A percentile compares a stretch with the other conserved stretches of the same genome.
Evolutionary conservation across 1,284 basidiomycete genomes (phyloP).

Genomic region (Fomitopsis pinicola): DNA sequence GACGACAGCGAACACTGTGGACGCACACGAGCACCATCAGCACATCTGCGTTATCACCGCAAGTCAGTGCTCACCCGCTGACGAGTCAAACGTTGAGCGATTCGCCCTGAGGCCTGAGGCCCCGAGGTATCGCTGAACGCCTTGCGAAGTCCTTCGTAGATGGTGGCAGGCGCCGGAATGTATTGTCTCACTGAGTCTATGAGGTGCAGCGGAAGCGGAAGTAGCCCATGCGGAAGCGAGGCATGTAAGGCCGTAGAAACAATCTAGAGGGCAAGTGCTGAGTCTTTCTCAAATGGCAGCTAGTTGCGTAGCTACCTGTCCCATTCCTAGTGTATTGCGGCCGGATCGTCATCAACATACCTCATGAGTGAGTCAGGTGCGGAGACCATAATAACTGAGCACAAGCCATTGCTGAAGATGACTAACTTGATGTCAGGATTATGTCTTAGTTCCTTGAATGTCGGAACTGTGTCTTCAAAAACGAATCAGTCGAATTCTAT

Average conservation of each 20-base stretch:
- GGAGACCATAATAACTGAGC: not conserved
- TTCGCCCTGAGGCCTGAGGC: not conserved
- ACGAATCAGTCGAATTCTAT: constrained; percentile 15
- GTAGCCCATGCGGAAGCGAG: constrained; percentile 9
- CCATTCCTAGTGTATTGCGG: not conserved
- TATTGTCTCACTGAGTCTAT: constrained; percentile 21
- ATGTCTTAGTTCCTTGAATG: constrained; percentile 17
- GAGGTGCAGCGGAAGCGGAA: constrained; percentile 12
- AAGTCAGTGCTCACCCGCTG: constrained; percentile 24
- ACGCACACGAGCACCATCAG: not conserved
- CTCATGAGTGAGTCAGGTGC: not conserved
- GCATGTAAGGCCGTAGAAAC: constrained; percentile 20
- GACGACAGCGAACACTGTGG: not conserved
- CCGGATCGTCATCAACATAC: not conserved
- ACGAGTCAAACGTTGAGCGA: constrained; percentile 27
- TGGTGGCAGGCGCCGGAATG: constrained; percentile 21
- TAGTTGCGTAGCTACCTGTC: not conserved
- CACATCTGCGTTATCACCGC: not conserved
- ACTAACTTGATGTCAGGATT: constrained; percentile 14
- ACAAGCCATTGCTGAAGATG: constrained; percentile 29
- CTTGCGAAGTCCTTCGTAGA: constrained; percentile 24
- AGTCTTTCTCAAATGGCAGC: not conserved
- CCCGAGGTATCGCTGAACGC: constrained; percentile 11
- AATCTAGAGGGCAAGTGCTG: constrained; percentile 21
- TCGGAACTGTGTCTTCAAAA: constrained; percentile 15